Evolutionary conservation across 2,329 filamentous ascomycete species (phyloP), one percentile per base, ranked within the genome.

Genomic region (Fusarium burgessii): DNA sequence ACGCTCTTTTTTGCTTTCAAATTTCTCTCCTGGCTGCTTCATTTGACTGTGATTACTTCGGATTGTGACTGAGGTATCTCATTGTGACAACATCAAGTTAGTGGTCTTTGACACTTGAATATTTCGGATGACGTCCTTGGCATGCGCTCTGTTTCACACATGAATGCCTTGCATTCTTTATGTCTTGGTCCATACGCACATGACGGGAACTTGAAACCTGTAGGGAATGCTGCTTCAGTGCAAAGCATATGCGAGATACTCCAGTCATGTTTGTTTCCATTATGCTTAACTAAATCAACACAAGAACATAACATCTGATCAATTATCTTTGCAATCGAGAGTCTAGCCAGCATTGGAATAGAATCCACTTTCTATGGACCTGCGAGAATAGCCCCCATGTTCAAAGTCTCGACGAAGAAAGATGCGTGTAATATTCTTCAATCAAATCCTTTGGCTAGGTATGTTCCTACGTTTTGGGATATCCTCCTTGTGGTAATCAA

Each of bases 1-100:
- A 56, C 58, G 25, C 33, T 60, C 49, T 47, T 60, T 29, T 56
- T 38, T 51, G 9, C 47, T 51, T 51, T 51, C 17, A 50, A 29
- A 29, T 6, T 29, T 29, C 27, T 29, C 27, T 29, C 27, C 13
- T 42, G 20, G 41, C 17, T n/a, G 23, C 20, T 25, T 42, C 20
- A 9, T 23, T 13, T 23, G 23, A 15, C 2, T 17, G 11, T 7
- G 1, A 29, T 17, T 2, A 7, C 15, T 20, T 3, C 13, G 36
- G 7, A 29, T 9, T 7, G 13, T 52, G 33, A 29, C 9, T n/a
- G 18, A 11, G 6, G 17, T 20, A 5, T 40, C 18, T n/a, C 18
- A 40, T 18, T n/a, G 18, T 9, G 18, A 38, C 36, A 38, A 7
- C 38, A n/a, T 12, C 18, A n/a, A 10, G 36, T 9, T n/a, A n/a